These are phyloP conservation scores for Adansonia gregorii DNA, from an alignment of 441 rosid species.

Conservation along the genomic window DNA sequence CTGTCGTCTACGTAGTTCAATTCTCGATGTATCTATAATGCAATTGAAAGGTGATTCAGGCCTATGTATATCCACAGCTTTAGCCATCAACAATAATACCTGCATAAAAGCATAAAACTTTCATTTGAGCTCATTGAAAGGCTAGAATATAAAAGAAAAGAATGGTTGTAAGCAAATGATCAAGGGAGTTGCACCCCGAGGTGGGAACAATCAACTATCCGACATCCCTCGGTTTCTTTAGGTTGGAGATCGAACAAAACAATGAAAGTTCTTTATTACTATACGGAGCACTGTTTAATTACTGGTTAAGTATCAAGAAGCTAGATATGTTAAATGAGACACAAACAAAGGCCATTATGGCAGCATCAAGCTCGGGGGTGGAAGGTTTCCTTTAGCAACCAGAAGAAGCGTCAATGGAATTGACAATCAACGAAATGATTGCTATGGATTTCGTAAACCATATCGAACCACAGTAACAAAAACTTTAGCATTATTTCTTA, in stretches of 20 bases:
- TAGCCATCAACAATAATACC: slow-evolving; percentile 88
- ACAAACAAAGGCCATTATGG: background rate
- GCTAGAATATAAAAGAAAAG: background rate
- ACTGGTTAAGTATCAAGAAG: background rate
- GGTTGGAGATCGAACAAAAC: background rate
- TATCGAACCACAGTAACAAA: background rate
- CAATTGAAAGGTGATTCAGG: slow-evolving; percentile 44
- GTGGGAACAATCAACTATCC: background rate
- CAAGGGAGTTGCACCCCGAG: background rate
- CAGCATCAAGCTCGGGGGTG: background rate
- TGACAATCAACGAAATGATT: background rate
- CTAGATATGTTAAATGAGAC: background rate
- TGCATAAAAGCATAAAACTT: slow-evolving; percentile 27
- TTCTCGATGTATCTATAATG: slow-evolving; percentile 37
- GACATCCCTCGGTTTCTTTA: background rate
- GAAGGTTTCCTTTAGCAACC: background rate
- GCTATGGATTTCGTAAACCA: background rate
- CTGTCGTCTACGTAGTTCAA: slow-evolving; percentile 71
- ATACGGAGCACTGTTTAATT: background rate
- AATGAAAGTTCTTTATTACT: background rate
- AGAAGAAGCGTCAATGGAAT: background rate
- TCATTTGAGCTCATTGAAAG: background rate
- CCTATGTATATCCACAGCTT: slow-evolving; percentile 63
- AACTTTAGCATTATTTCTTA: background rate
- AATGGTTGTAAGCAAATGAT: background rate